Evolutionary conservation across 768 basidiomycete species (phyloP), one percentile per base, ranked within the genome.

Genomic region (Leucogyrophana mollusca): DNA sequence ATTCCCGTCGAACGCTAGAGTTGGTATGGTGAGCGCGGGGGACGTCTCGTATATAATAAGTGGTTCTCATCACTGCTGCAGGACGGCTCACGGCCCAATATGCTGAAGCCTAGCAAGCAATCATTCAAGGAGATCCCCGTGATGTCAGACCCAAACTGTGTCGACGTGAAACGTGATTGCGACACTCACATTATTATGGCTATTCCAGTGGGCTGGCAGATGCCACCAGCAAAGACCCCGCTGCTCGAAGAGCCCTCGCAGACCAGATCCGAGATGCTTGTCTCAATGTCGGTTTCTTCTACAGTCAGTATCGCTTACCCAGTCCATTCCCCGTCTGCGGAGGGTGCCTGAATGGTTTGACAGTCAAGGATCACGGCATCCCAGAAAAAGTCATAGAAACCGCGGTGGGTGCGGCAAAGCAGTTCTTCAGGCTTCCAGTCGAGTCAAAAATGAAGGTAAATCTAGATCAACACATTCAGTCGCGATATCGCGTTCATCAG

Each of bases 251-350:
- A 18, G 36, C 49, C 9, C 52, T 58, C 14, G 87, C 85, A 0
- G 73, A 79, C 34, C 64, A 74, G 50, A 82, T 92, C 50, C 76
- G 83, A 24, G 71, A 87, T 51, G 88, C 88, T 10, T 87, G 83
- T 54, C 70, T 86, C 49, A 78, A 85, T 53, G 83, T 88, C 33
- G 90, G 88, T 1, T 92, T 92, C 65, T 91, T 91, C 65, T 91
- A 92, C 58, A 66, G 87, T 87, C 50, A 51, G 73, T 67, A 9
- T 9, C 22, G 34, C 24, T 18, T 3, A n/a, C n/a, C n/a, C n/a
- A n/a, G 23, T 34, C 3, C 11, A 40, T 10, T 25, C 14, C 23
- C 37, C 8, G 30, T 14, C 34, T 27, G n/a, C n/a, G n/a, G n/a
- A n/a, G n/a, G n/a, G n/a, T n/a, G n/a, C n/a, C n/a, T n/a, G n/a